A percentile compares a stretch with the other conserved stretches of the same genome.
Evolutionary conservation across 2,329 filamentous ascomycete genomes (phyloP).

Genomic region (Alternaria viburni): DNA sequence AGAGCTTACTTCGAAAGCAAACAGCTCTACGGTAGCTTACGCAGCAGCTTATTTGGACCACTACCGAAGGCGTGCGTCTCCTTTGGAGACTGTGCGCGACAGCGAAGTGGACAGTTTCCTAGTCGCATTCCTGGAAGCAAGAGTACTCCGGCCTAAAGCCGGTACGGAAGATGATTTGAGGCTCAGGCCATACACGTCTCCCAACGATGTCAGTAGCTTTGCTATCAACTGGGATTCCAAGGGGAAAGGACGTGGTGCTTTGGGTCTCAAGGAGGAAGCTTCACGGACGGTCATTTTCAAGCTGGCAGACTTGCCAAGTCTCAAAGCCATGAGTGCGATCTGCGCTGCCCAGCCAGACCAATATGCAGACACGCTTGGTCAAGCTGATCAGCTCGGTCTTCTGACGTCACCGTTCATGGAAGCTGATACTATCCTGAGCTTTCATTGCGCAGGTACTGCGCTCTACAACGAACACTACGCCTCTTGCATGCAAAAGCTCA

Average conservation of each 20-base stretch:
- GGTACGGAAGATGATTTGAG: background rate
- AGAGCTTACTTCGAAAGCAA: background rate
- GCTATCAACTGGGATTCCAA: accelerated
- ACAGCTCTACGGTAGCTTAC: background rate
- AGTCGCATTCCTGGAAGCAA: background rate
- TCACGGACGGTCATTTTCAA: no score
- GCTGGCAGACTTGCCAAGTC: no score
- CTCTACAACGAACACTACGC: no score
- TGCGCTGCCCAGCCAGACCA: no score
- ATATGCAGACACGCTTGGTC: no score
- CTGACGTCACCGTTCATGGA: no score
- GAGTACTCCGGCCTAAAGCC: background rate
- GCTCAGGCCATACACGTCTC: background rate
- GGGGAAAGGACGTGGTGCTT: background rate
- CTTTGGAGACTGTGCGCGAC: background rate
- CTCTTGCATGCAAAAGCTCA: no score
- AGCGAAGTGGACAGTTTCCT: background rate
- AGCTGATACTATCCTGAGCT: no score
- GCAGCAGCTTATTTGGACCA: background rate
- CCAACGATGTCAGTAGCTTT: background rate
- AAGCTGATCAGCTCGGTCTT: no score
- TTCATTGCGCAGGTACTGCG: no score
- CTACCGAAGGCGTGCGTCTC: background rate
- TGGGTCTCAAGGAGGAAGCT: accelerated
- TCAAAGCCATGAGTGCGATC: no score